Percentiles rank a stretch among this genome's conserved stretches.
Conservation (phyloP, 371 early-diverging fungal genomes). For the Caulochytrium protostelioides region DNA sequence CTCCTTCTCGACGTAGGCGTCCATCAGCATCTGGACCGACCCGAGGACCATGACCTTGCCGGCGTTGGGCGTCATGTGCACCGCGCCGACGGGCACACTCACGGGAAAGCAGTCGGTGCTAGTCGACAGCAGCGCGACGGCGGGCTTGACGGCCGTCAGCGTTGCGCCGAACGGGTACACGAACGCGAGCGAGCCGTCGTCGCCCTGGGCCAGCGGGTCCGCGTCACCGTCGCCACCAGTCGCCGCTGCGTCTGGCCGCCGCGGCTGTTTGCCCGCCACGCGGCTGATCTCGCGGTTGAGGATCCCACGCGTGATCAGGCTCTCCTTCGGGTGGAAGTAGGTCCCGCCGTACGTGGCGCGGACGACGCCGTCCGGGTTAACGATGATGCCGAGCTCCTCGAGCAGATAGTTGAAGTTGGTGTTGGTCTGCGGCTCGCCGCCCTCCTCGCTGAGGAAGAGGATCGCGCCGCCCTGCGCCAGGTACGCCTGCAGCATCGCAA, state of each 20-base stretch:
- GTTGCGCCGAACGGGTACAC: conserved; percentile 33
- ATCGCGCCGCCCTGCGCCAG: conserved; percentile 32
- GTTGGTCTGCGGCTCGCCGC: conserved; percentile 23
- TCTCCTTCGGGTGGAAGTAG: conserved; percentile 35
- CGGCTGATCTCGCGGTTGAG: conserved; percentile 30
- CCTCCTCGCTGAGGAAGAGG: conserved; percentile 26
- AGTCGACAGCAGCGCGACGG: conserved; percentile 27
- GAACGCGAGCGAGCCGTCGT: conserved; percentile 14
- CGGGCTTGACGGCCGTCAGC: conserved; percentile 32
- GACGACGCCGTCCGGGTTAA: conserved; percentile 25
- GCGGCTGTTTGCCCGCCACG: conserved; percentile 19
- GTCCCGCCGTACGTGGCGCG: conserved; percentile 26
- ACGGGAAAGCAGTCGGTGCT: conserved; percentile 29
- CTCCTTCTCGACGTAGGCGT: conserved; percentile 32
- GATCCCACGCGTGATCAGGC: conserved; percentile 23
- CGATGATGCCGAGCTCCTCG: conserved; percentile 32
- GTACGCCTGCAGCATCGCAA: conserved; percentile 22
- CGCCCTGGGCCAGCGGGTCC: background rate
- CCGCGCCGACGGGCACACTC: conserved; percentile 26
- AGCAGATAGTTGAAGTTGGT: conserved; percentile 37
- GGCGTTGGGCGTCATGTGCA: conserved; percentile 12
- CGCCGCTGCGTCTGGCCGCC: conserved; percentile 1
- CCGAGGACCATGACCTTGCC: conserved; percentile 29
- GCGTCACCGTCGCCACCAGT: background rate
- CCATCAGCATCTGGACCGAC: conserved; percentile 24